Evolutionary conservation across 768 basidiomycete genomes (phyloP).

Genomic region (Filobasidium floriforme): DNA sequence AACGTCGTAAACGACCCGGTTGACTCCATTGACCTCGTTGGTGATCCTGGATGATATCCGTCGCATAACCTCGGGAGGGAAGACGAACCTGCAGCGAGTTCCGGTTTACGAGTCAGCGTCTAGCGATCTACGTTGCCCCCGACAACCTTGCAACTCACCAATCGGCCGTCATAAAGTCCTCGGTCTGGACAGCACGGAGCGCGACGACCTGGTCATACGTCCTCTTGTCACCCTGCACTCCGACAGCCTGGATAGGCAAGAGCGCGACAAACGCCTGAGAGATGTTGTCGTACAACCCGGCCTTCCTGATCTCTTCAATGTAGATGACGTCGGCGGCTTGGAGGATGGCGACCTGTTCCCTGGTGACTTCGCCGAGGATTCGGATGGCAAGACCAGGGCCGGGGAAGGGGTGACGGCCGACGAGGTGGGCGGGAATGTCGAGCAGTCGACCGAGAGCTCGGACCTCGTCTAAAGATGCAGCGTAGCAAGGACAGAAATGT

Average conservation of each 20-base stretch:
- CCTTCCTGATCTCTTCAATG: constrained; percentile 93
- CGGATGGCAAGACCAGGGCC: constrained; percentile 97
- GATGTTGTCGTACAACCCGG: constrained; percentile 85
- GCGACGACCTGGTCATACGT: constrained; percentile 98
- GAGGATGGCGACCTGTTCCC: constrained; percentile 77
- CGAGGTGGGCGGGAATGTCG: constrained; percentile 81
- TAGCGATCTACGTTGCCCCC: not conserved
- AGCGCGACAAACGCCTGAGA: constrained; percentile 95
- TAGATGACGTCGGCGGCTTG: constrained; percentile 88
- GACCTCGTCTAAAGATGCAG: constrained; percentile 67
- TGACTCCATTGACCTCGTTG: constrained; percentile 89
- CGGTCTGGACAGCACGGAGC: constrained; percentile 88
- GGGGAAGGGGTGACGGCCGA: constrained; percentile 96
- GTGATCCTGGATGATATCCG: constrained; percentile 94
- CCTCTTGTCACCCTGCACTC: constrained; percentile 92
- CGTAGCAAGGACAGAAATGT: not conserved
- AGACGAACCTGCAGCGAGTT: constrained; percentile 67
- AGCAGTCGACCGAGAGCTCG: constrained; percentile 84
- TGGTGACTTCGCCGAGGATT: constrained; percentile 89
- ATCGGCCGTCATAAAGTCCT: constrained; percentile 99
- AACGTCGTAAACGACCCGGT: constrained; percentile 84
- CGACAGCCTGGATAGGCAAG: constrained; percentile 90
- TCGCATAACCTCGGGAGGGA: constrained; percentile 79
- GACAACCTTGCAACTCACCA: constrained; percentile 54
- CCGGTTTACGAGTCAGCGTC: no score